Evolutionary conservation across 176 grass and related monocot species (phyloP), one percentile per base, ranked within the genome.

Genomic region (Neostapfia colusana): DNA sequence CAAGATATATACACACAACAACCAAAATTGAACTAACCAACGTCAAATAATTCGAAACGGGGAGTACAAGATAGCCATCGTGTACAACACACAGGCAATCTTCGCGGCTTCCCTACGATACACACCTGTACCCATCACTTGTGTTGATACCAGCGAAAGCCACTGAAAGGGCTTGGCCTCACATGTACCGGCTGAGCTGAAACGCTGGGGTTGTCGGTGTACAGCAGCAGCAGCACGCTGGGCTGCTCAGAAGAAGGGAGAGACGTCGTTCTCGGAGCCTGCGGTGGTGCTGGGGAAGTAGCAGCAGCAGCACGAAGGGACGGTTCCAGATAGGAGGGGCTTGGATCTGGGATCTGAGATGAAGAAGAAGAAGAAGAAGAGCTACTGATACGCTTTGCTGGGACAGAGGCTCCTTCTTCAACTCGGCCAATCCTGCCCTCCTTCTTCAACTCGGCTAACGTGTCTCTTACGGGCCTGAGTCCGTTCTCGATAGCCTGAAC

Each of bases 131-230:
- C 7, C 12, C 37, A 39, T 81, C 67, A 63, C 27, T 50, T 71
- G 20, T 48, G 25, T 58, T 59, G 50, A 25, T 80, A 80, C 65
- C 77, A 80, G 46, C 6, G 13, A 35, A 80, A 70, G 12, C 39
- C 14, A 31, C 66, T 59, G 54, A 70, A 80, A 11, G 66, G 66
- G 46, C 53, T 49, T 60, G 14, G 41, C 55, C 78, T 62, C 28
- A 39, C 55, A 63, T 13, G 8, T 8, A 16, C 42, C 18, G n/a
- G 67, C 79, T 72, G 67, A 81, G 28, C 28, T 71, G 42, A 81
- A 26, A 20, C 67, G 72, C 15, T 14, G 10, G 44, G 35, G 44
- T 21, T 21, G 10, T 37, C 2, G 0, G 31, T 8, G 1, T 54
- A 46, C 46, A 41, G 40, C n/a, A n/a, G n/a, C n/a, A n/a, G n/a